phyloP scores from a whole-genome alignment of 1,139 yeast genomes.

The Kluyveromyces sp. region DNA sequence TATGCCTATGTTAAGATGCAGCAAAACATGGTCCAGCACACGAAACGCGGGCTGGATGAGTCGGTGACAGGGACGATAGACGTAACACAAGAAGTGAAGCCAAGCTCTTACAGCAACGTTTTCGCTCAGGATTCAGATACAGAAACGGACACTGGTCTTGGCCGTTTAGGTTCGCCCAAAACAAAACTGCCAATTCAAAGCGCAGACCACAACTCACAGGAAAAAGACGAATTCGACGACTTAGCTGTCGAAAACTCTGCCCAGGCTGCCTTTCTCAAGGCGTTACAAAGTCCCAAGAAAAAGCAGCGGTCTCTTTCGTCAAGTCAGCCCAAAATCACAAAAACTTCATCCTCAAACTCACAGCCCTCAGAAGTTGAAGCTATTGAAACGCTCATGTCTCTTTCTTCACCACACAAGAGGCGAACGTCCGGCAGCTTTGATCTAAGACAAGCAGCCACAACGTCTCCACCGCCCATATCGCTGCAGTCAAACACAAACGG shows the following conservation, averaged over 20 bases:
- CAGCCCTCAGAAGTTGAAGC: constrained; percentile 40
- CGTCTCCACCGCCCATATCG: constrained; percentile 4
- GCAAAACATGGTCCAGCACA: constrained; percentile 5
- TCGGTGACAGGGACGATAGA: not conserved
- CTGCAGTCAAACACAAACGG: not conserved
- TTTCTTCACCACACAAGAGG: constrained; percentile 37
- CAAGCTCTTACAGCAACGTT: constrained; percentile 4
- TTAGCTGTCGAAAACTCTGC: constrained; percentile 32
- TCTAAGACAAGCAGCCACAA: constrained; percentile 8
- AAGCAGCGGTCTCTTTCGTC: constrained; percentile 16
- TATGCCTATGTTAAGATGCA: constrained; percentile 43
- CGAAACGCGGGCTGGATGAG: constrained; percentile 4
- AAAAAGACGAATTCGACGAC: not conserved
- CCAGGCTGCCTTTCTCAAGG: constrained; percentile 34
- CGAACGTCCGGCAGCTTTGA: constrained; percentile 12
- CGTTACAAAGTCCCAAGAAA: constrained; percentile 32
- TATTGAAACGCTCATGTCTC: constrained; percentile 40
- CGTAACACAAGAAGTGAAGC: not conserved
- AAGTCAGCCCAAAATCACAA: constrained; percentile 10
- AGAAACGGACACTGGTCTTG: not conserved
- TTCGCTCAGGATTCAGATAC: constrained; percentile 8
- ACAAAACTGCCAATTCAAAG: not conserved
- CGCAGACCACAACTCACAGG: constrained; percentile 1
- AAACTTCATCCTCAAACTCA: constrained; percentile 8
- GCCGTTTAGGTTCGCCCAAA: not conserved